phyloP scores from a whole-genome alignment of 345 rosid genomes.

The Rhodomyrtus tomentosa region DNA sequence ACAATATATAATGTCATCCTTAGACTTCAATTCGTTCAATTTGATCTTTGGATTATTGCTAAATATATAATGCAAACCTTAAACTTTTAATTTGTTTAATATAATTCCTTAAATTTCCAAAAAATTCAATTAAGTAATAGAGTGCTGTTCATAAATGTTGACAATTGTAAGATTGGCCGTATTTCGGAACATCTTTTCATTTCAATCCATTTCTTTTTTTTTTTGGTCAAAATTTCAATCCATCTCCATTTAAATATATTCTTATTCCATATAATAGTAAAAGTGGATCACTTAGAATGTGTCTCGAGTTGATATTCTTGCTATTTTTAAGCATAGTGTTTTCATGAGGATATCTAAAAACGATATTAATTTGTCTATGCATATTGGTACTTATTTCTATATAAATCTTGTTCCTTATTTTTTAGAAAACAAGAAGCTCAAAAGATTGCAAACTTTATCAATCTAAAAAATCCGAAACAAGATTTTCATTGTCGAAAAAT shows the following conservation, averaged over 20 bases:
- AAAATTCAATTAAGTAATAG: too few relatives aligned
- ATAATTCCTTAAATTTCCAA: neutral
- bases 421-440: neutral
- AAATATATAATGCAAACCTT: fast-evolving
- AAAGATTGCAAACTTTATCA: neutral
- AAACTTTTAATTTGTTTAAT: neutral
- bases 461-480: neutral
- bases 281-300: neutral
- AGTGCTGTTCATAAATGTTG: neutral
- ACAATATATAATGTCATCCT: fast-evolving
- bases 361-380: neutral
- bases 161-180: neutral
- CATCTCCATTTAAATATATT: neutral
- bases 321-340: neutral
- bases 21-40: neutral
- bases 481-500: neutral
- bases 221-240: neutral
- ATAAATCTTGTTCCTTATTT: neutral
- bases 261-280: neutral
- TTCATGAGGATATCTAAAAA: neutral
- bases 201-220: neutral
- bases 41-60: neutral
- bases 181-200: neutral
- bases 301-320: neutral
- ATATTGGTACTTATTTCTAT: neutral